Evolutionary conservation across 306 rosid species (phyloP).

Genomic region (Pyrus bretschneideri): DNA sequence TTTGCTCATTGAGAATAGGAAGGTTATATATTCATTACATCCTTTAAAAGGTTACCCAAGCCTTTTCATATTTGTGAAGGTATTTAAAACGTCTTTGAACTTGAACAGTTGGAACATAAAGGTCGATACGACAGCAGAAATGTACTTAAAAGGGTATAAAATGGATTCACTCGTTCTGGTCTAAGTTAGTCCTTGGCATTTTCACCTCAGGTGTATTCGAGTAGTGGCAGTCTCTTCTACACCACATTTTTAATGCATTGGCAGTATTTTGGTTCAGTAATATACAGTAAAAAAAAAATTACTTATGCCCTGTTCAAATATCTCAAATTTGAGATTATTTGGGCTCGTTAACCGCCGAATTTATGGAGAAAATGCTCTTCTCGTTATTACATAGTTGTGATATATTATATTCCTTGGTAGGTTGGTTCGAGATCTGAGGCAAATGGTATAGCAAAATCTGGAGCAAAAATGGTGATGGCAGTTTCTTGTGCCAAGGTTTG

Average conservation of each 20-base stretch:
- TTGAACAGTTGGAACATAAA: conserved; percentile 2
- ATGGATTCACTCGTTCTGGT: not conserved
- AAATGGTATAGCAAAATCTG: conserved; percentile 88
- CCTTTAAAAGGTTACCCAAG: not conserved
- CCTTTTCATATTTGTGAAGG: not conserved
- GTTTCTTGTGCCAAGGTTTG: conserved; percentile 96
- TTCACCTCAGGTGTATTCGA: not conserved
- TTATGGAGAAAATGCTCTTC: not conserved
- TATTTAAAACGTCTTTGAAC: not conserved
- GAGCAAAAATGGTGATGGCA: conserved; percentile 99
- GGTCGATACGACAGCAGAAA: conserved; percentile 5
- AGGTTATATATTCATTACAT: not conserved
- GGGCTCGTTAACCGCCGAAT: not conserved
- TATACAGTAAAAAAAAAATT: not conserved
- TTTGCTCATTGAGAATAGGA: not conserved
- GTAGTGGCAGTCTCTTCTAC: not conserved
- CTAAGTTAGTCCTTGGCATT: not conserved
- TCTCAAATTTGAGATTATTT: conserved; percentile 1
- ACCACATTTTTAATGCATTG: not conserved
- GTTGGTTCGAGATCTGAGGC: conserved; percentile 98
- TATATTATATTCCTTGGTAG: conserved; percentile 20
- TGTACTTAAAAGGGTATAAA: conserved; percentile 1
- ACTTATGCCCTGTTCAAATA: not conserved
- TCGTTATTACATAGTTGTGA: too few species aligned
- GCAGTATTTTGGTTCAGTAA: not conserved